phyloP scores from a whole-genome alignment of 257 asterid genomes.

The Rhazya stricta region DNA sequence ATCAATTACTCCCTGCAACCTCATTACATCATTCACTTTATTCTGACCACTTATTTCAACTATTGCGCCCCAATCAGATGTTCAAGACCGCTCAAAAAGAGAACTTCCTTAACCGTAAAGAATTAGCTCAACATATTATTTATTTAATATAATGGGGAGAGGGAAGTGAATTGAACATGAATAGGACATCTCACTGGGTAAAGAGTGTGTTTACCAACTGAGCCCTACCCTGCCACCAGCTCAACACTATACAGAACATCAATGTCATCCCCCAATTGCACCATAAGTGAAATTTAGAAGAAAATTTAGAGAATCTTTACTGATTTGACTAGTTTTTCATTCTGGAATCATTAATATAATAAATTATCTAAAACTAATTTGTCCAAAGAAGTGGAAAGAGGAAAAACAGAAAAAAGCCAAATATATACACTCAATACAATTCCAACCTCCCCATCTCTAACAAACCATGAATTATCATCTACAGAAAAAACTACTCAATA shows the following conservation, averaged over 20 bases:
- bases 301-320: neutral
- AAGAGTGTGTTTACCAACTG: neutral
- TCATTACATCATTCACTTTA: too few relatives aligned
- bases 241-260: neutral
- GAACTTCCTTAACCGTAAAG: neutral
- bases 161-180: too few relatives aligned
- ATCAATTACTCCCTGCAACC: neutral
- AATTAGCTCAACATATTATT: too few relatives aligned
- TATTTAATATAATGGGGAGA: too few relatives aligned
- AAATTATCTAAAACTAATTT: neutral
- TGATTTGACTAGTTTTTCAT: neutral
- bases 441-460: neutral
- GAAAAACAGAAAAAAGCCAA: neutral
- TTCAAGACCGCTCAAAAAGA: neutral
- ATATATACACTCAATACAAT: neutral
- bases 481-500: neutral
- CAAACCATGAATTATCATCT: neutral
- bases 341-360: neutral
- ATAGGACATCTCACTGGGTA: neutral
- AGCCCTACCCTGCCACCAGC: neutral
- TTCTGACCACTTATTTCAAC: neutral
- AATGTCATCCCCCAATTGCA: neutral
- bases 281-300: neutral
- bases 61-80: neutral
- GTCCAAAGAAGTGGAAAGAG: neutral